phyloP scores from a whole-genome alignment of 176 grass and related monocot genomes.

The Lolium rigidum region DNA sequence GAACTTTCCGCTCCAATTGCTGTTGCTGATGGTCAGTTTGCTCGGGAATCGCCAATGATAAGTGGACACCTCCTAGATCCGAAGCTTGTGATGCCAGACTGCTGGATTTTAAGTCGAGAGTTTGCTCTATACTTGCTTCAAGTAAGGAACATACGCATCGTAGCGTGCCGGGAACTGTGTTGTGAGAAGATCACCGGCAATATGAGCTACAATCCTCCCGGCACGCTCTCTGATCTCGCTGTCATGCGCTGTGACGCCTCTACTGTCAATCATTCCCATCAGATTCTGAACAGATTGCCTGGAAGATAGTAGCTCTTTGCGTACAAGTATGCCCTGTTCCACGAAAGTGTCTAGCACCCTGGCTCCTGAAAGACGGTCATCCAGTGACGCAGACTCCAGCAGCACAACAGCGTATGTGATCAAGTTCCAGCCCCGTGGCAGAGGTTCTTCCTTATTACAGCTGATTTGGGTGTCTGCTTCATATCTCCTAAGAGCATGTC shows the following conservation, averaged over 20 bases:
- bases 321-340: background rate
- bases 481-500: too few species aligned
- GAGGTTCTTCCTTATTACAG: background rate
- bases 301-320: background rate
- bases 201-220: background rate
- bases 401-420: background rate
- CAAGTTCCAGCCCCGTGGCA: background rate
- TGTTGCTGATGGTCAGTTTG: background rate
- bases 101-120: background rate
- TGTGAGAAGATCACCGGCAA: background rate
- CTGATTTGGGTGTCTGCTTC: fast-evolving
- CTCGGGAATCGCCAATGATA: background rate
- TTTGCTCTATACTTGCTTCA: background rate
- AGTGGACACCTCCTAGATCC: background rate
- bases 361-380: background rate
- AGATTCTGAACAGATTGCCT: background rate
- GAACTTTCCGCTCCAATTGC: too few species aligned
- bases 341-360: background rate
- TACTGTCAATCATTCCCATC: too few species aligned
- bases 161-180: background rate
- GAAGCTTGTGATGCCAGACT: background rate
- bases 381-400: background rate
- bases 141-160: background rate
- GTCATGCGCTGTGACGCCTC: too few species aligned
- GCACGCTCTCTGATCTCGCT: background rate